Evolutionary conservation across 2,329 filamentous ascomycete genomes (phyloP).

Genomic region (Chrysoporthe cubensis): DNA sequence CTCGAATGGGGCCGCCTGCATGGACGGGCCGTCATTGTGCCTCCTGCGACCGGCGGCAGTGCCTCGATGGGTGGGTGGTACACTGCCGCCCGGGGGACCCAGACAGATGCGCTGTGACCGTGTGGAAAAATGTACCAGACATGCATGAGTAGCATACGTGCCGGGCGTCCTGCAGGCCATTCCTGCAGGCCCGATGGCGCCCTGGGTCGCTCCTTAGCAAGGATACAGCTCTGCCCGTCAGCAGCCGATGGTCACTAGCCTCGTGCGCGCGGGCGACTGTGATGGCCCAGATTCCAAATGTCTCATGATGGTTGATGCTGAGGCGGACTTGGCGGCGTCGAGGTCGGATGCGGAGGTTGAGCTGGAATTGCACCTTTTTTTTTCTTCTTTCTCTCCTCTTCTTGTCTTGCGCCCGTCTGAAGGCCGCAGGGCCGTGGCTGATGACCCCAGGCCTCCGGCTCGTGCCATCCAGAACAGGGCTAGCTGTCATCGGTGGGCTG

Average conservation of each 20-base stretch:
- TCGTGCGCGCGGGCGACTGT: not conserved
- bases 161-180: conserved; percentile 25
- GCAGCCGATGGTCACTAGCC: not conserved
- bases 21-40: not conserved
- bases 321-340: not conserved
- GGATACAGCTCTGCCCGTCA: not conserved
- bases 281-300: not conserved
- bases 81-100: not conserved
- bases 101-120: conserved; percentile 3
- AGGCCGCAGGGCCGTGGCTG: too few relatives aligned
- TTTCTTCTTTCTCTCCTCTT: too few relatives aligned
- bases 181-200: conserved; percentile 12
- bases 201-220: not conserved
- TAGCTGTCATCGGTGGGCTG: not conserved
- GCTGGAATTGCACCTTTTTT: too few relatives aligned
- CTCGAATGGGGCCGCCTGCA: conserved; percentile 3
- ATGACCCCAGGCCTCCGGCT: not conserved
- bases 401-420: too few relatives aligned
- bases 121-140: conserved; percentile 13
- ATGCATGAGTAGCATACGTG: not conserved
- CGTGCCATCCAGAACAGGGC: not conserved
- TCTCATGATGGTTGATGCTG: not conserved
- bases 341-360: not conserved
- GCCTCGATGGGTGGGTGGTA: not conserved
- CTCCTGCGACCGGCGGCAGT: conserved; percentile 9